These are phyloP conservation scores for Colletotrichum cereale DNA, from an alignment of 2,329 filamentous ascomycete species.

Conservation along the genomic window DNA sequence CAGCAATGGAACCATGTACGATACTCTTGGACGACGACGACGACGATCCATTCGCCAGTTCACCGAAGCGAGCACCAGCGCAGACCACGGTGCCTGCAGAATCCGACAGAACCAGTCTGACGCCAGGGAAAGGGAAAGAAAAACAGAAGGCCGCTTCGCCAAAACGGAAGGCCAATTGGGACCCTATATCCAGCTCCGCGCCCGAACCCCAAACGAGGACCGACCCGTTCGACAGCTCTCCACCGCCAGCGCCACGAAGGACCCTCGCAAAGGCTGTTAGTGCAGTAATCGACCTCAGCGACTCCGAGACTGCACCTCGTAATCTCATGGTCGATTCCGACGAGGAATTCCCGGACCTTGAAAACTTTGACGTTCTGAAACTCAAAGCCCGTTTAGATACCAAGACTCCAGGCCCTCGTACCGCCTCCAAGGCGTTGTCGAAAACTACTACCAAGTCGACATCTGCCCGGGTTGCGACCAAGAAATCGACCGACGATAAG, in stretches of 20 bases:
- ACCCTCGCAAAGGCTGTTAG: slow-evolving; percentile 10
- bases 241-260: slow-evolving; percentile 18
- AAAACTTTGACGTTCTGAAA: slow-evolving; percentile 53
- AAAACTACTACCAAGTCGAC: slow-evolving; percentile 29
- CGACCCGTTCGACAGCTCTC: slow-evolving; percentile 35
- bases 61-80: not conserved
- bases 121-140: slow-evolving; percentile 15
- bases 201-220: slow-evolving; percentile 50
- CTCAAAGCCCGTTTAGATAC: slow-evolving; percentile 40
- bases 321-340: slow-evolving; percentile 48
- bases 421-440: slow-evolving; percentile 1
- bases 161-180: slow-evolving; percentile 54
- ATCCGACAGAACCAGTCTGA: not conserved
- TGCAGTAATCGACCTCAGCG: slow-evolving; percentile 53
- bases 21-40: slow-evolving; percentile 28
- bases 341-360: slow-evolving; percentile 63
- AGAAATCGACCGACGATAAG: slow-evolving; percentile 53
- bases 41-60: slow-evolving; percentile 15
- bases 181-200: slow-evolving; percentile 67
- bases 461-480: slow-evolving; percentile 40
- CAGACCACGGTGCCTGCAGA: not conserved
- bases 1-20: slow-evolving; percentile 6
- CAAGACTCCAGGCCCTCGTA: slow-evolving; percentile 36
- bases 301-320: slow-evolving; percentile 43
- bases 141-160: slow-evolving; percentile 39